phyloP scores from a whole-genome alignment of 1,284 basidiomycete species.

The Chalciporus sp. region DNA sequence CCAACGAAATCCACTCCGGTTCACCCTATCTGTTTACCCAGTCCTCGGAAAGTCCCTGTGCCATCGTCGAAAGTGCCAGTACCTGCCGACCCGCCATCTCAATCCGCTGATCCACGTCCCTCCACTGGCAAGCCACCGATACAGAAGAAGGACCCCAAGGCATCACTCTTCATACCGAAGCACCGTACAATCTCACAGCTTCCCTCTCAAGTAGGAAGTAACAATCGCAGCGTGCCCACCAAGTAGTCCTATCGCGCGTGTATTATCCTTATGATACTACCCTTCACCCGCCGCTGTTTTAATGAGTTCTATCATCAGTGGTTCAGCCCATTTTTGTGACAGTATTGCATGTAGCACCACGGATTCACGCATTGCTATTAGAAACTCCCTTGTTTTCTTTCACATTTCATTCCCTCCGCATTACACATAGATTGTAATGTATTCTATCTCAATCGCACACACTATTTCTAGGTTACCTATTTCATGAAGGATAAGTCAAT shows the following conservation, averaged over 20 bases:
- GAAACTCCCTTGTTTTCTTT: background rate
- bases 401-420: background rate
- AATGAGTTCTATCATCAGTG: constrained; percentile 9
- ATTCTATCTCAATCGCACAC: background rate
- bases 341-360: constrained; percentile 21
- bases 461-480: background rate
- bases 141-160: constrained; percentile 64
- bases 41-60: constrained; percentile 17
- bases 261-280: background rate
- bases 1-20: constrained; percentile 15
- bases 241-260: constrained; percentile 18
- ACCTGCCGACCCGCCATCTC: constrained; percentile 19
- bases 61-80: constrained; percentile 18
- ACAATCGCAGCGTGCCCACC: constrained; percentile 23
- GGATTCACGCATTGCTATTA: constrained; percentile 12
- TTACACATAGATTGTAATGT: constrained; percentile 1
- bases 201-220: constrained; percentile 35
- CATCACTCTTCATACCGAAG: constrained; percentile 74
- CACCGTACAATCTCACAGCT: constrained; percentile 67
- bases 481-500: constrained; percentile 1
- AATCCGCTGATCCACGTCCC: constrained; percentile 25
- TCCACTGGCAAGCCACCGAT: constrained; percentile 35
- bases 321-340: constrained; percentile 4
- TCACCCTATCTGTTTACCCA: constrained; percentile 15
- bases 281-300: background rate